phyloP scores from a whole-genome alignment of 768 basidiomycete species.

The Suillus fuscotomentosus region DNA sequence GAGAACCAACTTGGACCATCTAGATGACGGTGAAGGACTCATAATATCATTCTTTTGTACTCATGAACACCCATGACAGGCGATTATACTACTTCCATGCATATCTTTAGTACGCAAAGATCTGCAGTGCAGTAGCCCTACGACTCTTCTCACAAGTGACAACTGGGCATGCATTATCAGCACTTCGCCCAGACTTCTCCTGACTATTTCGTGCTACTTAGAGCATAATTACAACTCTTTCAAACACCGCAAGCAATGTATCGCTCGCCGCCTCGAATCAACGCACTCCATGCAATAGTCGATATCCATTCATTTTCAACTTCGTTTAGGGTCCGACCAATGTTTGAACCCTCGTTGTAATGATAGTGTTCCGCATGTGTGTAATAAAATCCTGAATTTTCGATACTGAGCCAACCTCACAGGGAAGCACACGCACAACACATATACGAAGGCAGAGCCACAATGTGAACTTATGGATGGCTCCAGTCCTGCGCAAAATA shows the following conservation, averaged over 20 bases:
- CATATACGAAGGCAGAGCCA: no score
- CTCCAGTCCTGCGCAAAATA: no score
- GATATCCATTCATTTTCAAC: neutral
- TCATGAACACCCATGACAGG: constrained; percentile 7
- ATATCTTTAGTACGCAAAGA: neutral
- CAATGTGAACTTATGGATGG: no score
- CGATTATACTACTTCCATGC: constrained; percentile 10
- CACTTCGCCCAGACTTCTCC: neutral
- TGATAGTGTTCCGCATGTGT: neutral
- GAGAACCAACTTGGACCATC: constrained; percentile 68
- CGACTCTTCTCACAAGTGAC: neutral
- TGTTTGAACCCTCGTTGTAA: neutral
- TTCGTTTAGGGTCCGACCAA: neutral
- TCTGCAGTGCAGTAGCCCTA: neutral
- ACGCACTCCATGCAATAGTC: neutral
- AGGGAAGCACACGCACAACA: no score
- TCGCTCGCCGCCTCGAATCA: neutral
- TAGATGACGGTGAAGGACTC: constrained; percentile 79
- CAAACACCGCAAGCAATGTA: neutral
- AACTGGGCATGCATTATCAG: neutral
- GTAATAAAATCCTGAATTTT: neutral
- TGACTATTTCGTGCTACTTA: neutral
- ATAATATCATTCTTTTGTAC: constrained; percentile 55
- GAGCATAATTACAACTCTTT: neutral
- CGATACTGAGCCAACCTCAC: no score